A percentile compares a stretch with the other conserved stretches of the same genome.
Conservation (phyloP, 305 asterid species). For the Nicotiana rustica region DNA sequence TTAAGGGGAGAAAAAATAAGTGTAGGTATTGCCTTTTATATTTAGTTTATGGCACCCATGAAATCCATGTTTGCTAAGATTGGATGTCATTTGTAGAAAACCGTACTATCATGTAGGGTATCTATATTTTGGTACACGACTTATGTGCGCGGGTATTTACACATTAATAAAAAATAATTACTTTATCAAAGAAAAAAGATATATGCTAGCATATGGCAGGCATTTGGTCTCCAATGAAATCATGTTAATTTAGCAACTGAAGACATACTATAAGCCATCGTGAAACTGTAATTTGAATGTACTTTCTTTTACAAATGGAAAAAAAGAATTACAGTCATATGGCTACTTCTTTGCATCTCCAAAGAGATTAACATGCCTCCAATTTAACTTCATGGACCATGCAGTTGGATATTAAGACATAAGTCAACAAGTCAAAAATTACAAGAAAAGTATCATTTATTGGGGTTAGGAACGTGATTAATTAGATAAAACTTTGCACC, state of each 20-base stretch:
- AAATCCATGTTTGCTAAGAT: constrained; percentile 15
- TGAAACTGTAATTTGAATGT: not conserved
- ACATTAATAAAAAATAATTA: not conserved
- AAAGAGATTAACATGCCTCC: not conserved
- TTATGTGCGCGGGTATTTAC: not conserved
- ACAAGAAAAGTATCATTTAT: not conserved
- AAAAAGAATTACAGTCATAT: not conserved
- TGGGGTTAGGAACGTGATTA: not conserved
- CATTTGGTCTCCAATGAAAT: not conserved
- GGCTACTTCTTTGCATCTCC: constrained; percentile 19
- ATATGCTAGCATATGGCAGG: constrained; percentile 21
- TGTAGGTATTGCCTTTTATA: not conserved
- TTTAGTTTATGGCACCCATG: not conserved
- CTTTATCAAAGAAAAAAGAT: not conserved
- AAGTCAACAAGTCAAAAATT: not conserved
- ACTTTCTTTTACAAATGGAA: not conserved
- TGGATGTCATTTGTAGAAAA: not conserved
- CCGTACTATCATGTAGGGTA: not conserved
- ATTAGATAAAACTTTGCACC: not conserved
- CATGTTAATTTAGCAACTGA: not conserved
- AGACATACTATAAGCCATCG: not conserved
- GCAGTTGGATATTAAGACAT: not conserved
- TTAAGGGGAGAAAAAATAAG: not conserved
- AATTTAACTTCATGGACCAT: not conserved
- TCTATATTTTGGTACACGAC: not conserved